Base-by-base conservation (phyloP, 2,329 filamentous ascomycete genomes). In the Fusarium setosum region DNA sequence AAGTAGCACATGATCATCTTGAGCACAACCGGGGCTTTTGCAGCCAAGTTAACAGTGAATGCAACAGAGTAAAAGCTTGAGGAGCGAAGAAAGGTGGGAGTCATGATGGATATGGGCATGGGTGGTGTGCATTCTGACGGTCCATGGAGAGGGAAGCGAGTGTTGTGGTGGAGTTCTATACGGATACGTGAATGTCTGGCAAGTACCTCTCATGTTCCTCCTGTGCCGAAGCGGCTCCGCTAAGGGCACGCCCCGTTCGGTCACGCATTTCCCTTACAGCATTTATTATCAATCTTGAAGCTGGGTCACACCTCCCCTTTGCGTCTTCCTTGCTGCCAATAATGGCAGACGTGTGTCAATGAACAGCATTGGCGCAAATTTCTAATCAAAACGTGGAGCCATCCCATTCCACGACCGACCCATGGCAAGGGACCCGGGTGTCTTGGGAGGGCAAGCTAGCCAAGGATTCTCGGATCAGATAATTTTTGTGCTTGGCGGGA, bases 391-490 rank as follows among this genome's bases (percentile, higher is more conserved):
- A 21, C 50, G 29, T 52, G 29, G 49, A 23, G 21, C 17, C 34
- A 24, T 32, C 5, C 32, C 32, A 50, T 29, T 29, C 9, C 9
- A 29, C 9, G 26, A 12, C 12, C 26, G 6, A 29, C 26, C n/a
- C n/a, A 29, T 29, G 26, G 45, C 31, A n/a, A n/a, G n/a, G n/a
- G n/a, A n/a, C n/a, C n/a, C n/a, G n/a, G n/a, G n/a, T n/a, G n/a
- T n/a, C n/a, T n/a, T n/a, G n/a, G n/a, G n/a, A n/a, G 55, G 38
- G 31, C 35, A 44, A 47, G 37, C 57, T 45, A 55, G 44, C n/a
- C 50, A 55, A 56, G 68, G 62, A 58, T 68, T 24, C 38, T 73
- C 72, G 75, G 76, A 78, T 78, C 76, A 76, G 76, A 78, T 78
- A 78, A 78, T 74, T 72, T 65, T 69, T 57, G 20, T 26, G n/a